A percentile compares a stretch with the other conserved stretches of the same genome.
These are phyloP conservation scores for Cercospora sp. DNA, from an alignment of 2,329 filamentous ascomycete species.

Conservation along the genomic window DNA sequence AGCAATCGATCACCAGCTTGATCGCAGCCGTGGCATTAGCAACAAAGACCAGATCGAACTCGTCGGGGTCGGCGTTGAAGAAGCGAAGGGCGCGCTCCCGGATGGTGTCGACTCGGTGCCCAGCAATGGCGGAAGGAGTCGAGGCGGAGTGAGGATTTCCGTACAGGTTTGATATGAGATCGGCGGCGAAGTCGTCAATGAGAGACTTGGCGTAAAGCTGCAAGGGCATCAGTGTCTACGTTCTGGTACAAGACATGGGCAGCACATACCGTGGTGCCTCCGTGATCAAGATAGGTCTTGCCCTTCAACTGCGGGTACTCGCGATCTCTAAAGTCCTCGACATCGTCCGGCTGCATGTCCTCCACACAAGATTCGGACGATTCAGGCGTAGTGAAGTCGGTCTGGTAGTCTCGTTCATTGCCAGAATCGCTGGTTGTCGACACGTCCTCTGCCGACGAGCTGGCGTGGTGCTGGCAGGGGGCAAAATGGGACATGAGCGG, in stretches of 20 bases:
- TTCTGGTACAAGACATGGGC: not conserved
- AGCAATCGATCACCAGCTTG: slow-evolving; percentile 61
- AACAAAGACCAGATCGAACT: slow-evolving; percentile 64
- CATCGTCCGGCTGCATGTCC: slow-evolving; percentile 39
- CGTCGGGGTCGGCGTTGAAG: slow-evolving; percentile 58
- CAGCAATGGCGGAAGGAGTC: slow-evolving; percentile 58
- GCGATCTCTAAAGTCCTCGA: slow-evolving; percentile 42
- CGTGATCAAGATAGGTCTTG: slow-evolving; percentile 46
- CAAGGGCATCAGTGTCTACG: slow-evolving; percentile 18
- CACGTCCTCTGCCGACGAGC: slow-evolving; percentile 36
- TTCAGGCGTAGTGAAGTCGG: slow-evolving; percentile 40
- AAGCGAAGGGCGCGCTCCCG: slow-evolving; percentile 57
- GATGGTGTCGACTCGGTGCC: slow-evolving; percentile 58
- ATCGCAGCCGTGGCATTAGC: slow-evolving; percentile 64
- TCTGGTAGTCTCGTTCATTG: slow-evolving; percentile 38
- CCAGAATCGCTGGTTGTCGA: slow-evolving; percentile 39
- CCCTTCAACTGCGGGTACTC: slow-evolving; percentile 48
- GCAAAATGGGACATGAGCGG: slow-evolving; percentile 25
- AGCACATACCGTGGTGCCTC: slow-evolving; percentile 43
- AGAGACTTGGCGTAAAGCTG: slow-evolving; percentile 59
- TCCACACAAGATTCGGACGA: slow-evolving; percentile 34
- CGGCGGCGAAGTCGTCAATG: slow-evolving; percentile 55
- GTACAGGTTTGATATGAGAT: slow-evolving; percentile 60
- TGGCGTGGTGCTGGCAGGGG: slow-evolving; percentile 19
- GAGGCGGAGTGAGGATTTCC: slow-evolving; percentile 69